Evolutionary conservation across 2,329 filamentous ascomycete genomes (phyloP), one percentile per base, ranked within the genome.

Genomic region (Pseudocercospora cruenta): DNA sequence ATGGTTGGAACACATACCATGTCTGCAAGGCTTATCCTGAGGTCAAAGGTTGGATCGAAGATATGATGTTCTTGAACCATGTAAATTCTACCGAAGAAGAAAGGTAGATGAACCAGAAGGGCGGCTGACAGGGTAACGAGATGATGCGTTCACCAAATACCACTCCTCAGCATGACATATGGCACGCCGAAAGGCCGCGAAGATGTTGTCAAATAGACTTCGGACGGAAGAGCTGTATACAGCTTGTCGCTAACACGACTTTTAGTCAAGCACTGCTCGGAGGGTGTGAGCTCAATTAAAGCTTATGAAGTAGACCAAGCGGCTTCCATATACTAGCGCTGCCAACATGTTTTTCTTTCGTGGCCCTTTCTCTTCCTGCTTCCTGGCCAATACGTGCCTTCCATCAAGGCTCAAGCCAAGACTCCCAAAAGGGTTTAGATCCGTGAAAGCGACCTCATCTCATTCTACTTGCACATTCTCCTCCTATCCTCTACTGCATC

Each of bases 1-100:
- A 64, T 60, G 63, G 63, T n/a, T 64, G 63, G 63, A 64, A 64
- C 60, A 58, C 63, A 12, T 55, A 55, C 24, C 63, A 64, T 33
- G 63, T 64, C 39, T 64, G 63, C 60, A 64, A 64, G 36, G 28
- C 60, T 57, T 64, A 60, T 57, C 57, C 53, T 36, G 63, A 64
- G 49, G 63, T 64, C 14, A 64, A 60, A 53, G 49, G 33, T 4
- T 64, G 63, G 63, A 60, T 64, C 53, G 33, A 28, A 22, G 51
- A 31, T 16, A 55, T 55, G 51, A 31, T 31, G 51, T 55, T 55
- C 16, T 5, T 55, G 21, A 55, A 55, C 16, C 51, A 55, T 31
- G 51, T 55, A 10, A 55, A 55, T 19, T 2, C 22, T 26, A 55
- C 22, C 8, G 51, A 31, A 31, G 51, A n/a, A n/a, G 16, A 55